A percentile compares a stretch with the other conserved stretches of the same genome.
phyloP scores from a whole-genome alignment of 1,139 yeast genomes.

The Sugiyamaella grinbergsii region DNA sequence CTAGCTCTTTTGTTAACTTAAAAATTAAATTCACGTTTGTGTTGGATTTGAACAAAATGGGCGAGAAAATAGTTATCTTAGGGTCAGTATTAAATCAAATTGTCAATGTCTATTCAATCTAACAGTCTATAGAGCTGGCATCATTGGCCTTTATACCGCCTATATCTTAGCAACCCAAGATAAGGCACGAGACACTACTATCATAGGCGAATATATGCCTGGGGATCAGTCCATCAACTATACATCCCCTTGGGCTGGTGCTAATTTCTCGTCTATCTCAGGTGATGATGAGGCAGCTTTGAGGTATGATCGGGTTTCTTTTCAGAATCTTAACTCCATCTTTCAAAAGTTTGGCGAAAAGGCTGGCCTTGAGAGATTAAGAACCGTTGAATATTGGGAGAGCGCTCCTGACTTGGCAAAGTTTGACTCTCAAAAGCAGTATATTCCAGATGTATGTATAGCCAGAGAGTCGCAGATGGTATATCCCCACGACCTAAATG shows the following conservation, averaged over 20 bases:
- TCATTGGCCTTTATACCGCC: slow-evolving; percentile 68
- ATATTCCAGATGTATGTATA: slow-evolving; percentile 28
- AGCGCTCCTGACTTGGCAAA: slow-evolving; percentile 21
- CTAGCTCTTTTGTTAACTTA: neutral
- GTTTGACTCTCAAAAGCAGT: slow-evolving; percentile 23
- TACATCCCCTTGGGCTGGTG: slow-evolving; percentile 74
- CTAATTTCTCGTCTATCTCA: slow-evolving; percentile 64
- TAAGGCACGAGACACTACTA: slow-evolving; percentile 52
- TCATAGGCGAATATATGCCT: slow-evolving; percentile 65
- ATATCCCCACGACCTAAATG: no score
- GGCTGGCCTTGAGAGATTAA: slow-evolving; percentile 58
- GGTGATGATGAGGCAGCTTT: slow-evolving; percentile 57
- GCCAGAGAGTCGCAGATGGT: no score
- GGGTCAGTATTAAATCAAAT: slow-evolving; percentile 29
- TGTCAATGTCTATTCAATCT: slow-evolving; percentile 1
- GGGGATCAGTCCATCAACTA: slow-evolving; percentile 72
- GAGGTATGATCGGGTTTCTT: slow-evolving; percentile 58
- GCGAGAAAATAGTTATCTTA: slow-evolving; percentile 35
- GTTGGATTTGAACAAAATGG: slow-evolving; percentile 31
- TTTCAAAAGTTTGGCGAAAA: slow-evolving; percentile 55
- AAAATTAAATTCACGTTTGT: neutral
- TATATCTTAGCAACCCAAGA: slow-evolving; percentile 53
- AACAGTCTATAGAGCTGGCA: slow-evolving; percentile 54
- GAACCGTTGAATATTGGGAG: slow-evolving; percentile 60
- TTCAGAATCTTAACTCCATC: slow-evolving; percentile 49